Base-by-base conservation (phyloP, 352 stramenopile genomes). In the Pythium aquatile region DNA sequence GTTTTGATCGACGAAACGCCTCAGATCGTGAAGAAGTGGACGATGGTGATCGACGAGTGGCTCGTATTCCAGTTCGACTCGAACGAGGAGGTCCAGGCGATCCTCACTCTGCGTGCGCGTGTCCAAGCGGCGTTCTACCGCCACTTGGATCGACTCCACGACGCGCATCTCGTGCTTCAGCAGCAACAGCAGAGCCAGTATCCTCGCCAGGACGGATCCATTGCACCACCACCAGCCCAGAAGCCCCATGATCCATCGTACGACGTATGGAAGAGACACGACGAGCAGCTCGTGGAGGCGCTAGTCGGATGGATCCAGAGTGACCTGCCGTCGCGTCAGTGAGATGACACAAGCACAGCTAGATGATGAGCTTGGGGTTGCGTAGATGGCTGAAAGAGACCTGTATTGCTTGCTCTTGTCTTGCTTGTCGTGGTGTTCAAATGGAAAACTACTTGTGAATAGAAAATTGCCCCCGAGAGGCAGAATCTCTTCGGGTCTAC, bases 41-140 rank as follows among this genome's bases (percentile, higher is more conserved):
- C 78, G 9, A 67, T 92, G 14, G 75, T 90, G 28, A 66, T 91
- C 14, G 85, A 94, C 67, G 77, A 90, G 52, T 94, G 85, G 85
- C 69, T 92, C 40, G 77, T 90, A 26, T 91, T 90, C 37, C 72
- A 89, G 55, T 48, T 90, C 20, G 53, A 55, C 26, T 75, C 62
- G 39, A 60, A 44, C 10, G 67, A 79, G n/a, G 80, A 90, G 58
- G 81, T 77, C 16, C 63, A 68, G 5, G 75, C 70, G 59, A 26
- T 94, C 16, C 64, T 83, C 26, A 61, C 76, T 37, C 58, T 94
- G 16, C 85, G 83, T 14, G 55, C 79, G 53, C 81, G 85, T 1
- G 71, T 94, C 14, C 67, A 86, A 24, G 78, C 77, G 17, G 69
- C 79, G 11, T 93, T 91, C 52, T 72, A 81, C 47, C 81, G 81